phyloP scores from a whole-genome alignment of 768 basidiomycete species.

The Mycena chlorophos region DNA sequence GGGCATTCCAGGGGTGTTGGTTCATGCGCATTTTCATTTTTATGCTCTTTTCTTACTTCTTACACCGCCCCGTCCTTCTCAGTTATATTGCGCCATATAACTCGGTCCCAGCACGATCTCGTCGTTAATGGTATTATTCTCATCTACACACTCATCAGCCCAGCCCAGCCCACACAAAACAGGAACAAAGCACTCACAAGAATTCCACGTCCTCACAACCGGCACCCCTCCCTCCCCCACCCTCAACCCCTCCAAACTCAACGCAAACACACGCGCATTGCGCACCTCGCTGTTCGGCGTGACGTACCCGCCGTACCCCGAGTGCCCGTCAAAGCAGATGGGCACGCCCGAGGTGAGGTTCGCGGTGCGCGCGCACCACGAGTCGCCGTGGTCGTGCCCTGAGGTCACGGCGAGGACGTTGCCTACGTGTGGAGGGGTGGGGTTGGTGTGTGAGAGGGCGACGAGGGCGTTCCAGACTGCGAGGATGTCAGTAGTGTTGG shows the following conservation, averaged over 20 bases:
- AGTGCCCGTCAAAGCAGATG: slow-evolving; percentile 24
- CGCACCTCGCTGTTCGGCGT: slow-evolving; percentile 18
- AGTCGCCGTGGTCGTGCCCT: slow-evolving; percentile 25
- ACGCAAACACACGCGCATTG: slow-evolving; percentile 19
- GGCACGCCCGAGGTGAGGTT: slow-evolving; percentile 14
- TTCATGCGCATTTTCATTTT: too few relatives aligned
- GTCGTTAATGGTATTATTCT: too few relatives aligned
- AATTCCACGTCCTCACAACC: slow-evolving; percentile 22
- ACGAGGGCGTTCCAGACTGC: slow-evolving; percentile 21
- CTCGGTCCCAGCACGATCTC: too few relatives aligned
- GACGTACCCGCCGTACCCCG: slow-evolving; percentile 22
- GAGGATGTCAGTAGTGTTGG: background rate
- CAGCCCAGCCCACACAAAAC: too few relatives aligned
- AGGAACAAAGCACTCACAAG: too few relatives aligned
- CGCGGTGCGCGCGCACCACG: slow-evolving; percentile 22
- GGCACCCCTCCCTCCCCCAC: slow-evolving; percentile 3
- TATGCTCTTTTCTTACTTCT: too few relatives aligned
- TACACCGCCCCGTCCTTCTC: too few relatives aligned
- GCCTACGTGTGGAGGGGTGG: slow-evolving; percentile 1
- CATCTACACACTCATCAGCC: too few relatives aligned
- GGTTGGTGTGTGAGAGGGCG: slow-evolving; percentile 11
- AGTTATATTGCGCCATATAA: too few relatives aligned
- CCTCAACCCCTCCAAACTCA: slow-evolving; percentile 11
- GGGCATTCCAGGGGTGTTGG: too few relatives aligned
- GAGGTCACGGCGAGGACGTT: slow-evolving; percentile 22